Base-by-base conservation (phyloP, 768 basidiomycete genomes). In the Scleroderma citrinum region DNA sequence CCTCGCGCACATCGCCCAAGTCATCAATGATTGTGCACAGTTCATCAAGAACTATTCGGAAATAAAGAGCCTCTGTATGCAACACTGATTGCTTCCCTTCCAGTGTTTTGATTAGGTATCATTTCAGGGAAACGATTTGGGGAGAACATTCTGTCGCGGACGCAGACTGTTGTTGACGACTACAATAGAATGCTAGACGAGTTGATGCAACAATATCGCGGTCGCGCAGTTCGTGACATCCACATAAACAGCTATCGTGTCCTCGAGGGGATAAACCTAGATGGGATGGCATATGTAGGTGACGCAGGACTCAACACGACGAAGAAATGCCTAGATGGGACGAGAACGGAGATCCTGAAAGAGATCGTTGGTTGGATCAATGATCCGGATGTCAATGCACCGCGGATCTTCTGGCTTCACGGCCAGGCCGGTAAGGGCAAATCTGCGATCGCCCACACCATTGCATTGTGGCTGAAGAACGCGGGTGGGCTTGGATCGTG, bases 11-110 rank as follows among this genome's bases (percentile, higher is more conserved):
- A 46, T 65, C 31, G 41, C 51, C 1, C 44, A 55, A 17, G 59
- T 64, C 47, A 59, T 58, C 3, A 52, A 43, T 11, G 63, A 65
- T 30, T 65, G 64, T 39, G 60, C 54, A 0, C 55, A 59, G 47
- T 65, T 65, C 40, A 62, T 65, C 23, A 53, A 48, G 11, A 59
- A 59, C 23, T 65, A 64, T 46, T 56, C 62, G 14, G 51, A 49
- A 37, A 57, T 46, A 7, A 57, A 57, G 38, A 54, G 44, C 23
- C 56, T 60, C 26, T 31, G 59, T 63, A 39, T 5, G 58, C 54
- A 5, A 8, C 5, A 35, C 34, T 5, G 5, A 3, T 14, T 35
- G 4, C n/a, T 35, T n/a, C 13, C 13, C 13, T 35, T 5, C 3
- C 12, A 13, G 13, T 35, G 7, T 32, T 35, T 12, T 35, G 5